Evolutionary conservation across 1,139 yeast species (phyloP).

Genomic region (Zygosaccharomyces pseudobailii): DNA sequence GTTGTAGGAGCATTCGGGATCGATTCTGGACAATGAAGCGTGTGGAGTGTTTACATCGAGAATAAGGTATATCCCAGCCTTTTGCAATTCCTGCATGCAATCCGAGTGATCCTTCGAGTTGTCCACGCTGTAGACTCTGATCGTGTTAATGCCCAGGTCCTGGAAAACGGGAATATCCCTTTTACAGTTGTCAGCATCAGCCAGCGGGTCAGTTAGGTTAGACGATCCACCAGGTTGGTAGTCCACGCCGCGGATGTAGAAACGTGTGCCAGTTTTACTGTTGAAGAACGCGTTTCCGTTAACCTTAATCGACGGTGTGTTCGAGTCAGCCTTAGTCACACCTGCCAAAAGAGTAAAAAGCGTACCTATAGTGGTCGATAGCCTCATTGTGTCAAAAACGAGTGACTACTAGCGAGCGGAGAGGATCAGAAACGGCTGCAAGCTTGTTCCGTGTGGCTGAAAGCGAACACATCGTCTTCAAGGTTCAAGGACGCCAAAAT

Average conservation of each 20-base stretch:
- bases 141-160: constrained; percentile 48
- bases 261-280: constrained; percentile 44
- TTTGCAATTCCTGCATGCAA: constrained; percentile 86
- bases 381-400: neutral
- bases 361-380: neutral
- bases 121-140: constrained; percentile 83
- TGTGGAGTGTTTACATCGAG: constrained; percentile 71
- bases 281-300: constrained; percentile 75
- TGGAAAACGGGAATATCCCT: constrained; percentile 60
- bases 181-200: constrained; percentile 47
- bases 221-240: constrained; percentile 86
- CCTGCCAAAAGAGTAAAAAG: neutral
- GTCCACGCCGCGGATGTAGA: constrained; percentile 62
- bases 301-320: constrained; percentile 48
- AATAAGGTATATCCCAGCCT: constrained; percentile 87
- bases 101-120: constrained; percentile 78
- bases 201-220: constrained; percentile 56
- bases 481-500: neutral
- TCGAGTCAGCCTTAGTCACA: constrained; percentile 1
- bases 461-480: neutral
- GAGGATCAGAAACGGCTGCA: neutral
- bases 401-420: neutral
- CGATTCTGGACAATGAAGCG: constrained; percentile 57
- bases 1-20: constrained; percentile 52
- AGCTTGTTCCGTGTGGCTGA: neutral